A percentile compares a stretch with the other conserved stretches of the same genome.
These are phyloP conservation scores for Colletotrichum viniferum DNA, from an alignment of 2,329 filamentous ascomycete genomes.

Conservation along the genomic window DNA sequence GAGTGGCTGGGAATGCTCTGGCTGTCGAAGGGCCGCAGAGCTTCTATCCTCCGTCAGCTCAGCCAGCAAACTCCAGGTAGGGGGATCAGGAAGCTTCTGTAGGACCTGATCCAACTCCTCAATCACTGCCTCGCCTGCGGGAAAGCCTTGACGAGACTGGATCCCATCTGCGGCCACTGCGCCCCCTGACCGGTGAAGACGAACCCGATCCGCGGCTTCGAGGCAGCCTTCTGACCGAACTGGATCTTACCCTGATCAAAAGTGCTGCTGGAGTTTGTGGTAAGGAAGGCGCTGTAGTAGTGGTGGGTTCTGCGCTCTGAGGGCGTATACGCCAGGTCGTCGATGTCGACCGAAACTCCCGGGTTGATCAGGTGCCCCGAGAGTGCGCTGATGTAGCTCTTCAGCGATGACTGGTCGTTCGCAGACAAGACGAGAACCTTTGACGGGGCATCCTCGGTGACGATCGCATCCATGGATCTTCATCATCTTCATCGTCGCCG, in stretches of 20 bases:
- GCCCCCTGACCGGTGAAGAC: constrained; percentile 38
- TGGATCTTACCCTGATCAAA: not conserved
- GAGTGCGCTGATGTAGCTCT: not conserved
- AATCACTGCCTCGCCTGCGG: constrained; percentile 11
- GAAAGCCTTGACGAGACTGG: constrained; percentile 16
- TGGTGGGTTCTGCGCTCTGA: constrained; percentile 24
- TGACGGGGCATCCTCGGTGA: not conserved
- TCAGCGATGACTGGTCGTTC: not conserved
- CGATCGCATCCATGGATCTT: not conserved
- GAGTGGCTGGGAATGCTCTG: constrained; percentile 40
- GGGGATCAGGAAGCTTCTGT: not conserved
- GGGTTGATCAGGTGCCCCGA: constrained; percentile 24
- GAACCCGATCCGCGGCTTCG: not conserved
- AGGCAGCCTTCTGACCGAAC: not conserved
- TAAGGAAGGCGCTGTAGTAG: constrained; percentile 26
- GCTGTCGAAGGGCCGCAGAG: not conserved
- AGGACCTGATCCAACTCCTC: constrained; percentile 24
- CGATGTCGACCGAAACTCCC: constrained; percentile 22
- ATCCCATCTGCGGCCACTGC: constrained; percentile 31
- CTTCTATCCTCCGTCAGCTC: constrained; percentile 21
- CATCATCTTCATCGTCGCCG: fast-evolving
- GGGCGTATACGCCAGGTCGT: constrained; percentile 33
- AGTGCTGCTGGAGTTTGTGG: constrained; percentile 23
- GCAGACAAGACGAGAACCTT: not conserved
- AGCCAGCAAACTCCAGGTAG: constrained; percentile 24